Evolutionary conservation across 78 protist genomes (phyloP).

Genomic region (Dictyostelium citrinum): DNA sequence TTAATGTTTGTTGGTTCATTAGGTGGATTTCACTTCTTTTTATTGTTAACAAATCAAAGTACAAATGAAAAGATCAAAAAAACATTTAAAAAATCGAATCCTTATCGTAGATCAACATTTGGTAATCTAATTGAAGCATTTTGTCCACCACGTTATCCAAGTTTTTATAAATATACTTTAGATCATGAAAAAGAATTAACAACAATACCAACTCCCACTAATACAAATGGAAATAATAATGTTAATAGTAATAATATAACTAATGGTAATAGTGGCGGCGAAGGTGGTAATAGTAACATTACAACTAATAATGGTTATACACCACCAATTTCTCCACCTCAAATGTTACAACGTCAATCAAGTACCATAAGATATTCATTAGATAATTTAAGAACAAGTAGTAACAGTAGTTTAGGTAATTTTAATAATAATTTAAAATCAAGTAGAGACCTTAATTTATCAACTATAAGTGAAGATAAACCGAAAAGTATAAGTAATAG

Average conservation of each 20-base stretch:
- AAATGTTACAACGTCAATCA: background rate
- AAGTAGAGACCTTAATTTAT: background rate
- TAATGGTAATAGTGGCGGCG: background rate
- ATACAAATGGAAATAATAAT: background rate
- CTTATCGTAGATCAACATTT: background rate
- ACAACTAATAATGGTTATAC: background rate
- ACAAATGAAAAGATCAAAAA: conserved; percentile 70
- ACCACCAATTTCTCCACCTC: background rate
- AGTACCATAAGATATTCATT: background rate
- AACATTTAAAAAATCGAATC: conserved; percentile 35
- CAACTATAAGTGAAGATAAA: background rate
- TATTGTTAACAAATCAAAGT: conserved; percentile 13
- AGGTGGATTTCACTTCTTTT: conserved; percentile 72
- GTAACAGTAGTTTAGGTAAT: background rate
- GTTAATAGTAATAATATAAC: background rate
- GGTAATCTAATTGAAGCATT: conserved; percentile 4
- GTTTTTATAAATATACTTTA: background rate
- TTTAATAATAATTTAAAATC: background rate
- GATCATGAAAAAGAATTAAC: background rate
- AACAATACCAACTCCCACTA: background rate
- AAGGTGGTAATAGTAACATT: background rate
- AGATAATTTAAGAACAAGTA: background rate
- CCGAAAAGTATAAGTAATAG: background rate
- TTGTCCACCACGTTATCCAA: conserved; percentile 45
- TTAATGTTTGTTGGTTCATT: conserved; percentile 60